These are phyloP conservation scores for Pichia insulana DNA, from an alignment of 805 yeast species.

Conservation along the genomic window DNA sequence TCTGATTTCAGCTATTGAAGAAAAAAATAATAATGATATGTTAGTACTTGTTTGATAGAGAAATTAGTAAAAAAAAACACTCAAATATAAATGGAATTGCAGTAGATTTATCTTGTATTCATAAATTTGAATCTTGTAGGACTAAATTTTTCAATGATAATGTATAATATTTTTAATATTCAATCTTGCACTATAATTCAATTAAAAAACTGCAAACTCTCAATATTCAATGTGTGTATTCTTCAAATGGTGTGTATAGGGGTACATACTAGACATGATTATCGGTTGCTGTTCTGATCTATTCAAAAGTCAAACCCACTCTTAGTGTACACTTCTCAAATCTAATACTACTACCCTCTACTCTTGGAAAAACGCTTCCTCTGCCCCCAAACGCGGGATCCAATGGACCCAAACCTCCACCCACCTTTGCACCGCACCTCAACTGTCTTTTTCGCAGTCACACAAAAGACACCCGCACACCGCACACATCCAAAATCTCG, in stretches of 20 bases:
- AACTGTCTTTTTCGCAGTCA: background rate
- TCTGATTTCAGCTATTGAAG: slow-evolving; percentile 41
- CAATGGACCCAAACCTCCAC: background rate
- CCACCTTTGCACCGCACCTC: background rate
- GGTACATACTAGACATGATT: slow-evolving; percentile 15
- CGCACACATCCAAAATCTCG: background rate
- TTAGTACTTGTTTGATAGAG: slow-evolving; percentile 22
- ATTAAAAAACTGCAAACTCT: too few relatives aligned
- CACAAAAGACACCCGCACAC: background rate
- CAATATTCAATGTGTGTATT: too few relatives aligned
- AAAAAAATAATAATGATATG: slow-evolving; percentile 13
- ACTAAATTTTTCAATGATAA: too few relatives aligned
- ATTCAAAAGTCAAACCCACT: background rate
- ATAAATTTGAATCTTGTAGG: too few relatives aligned
- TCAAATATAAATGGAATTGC: too few relatives aligned
- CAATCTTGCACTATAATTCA: too few relatives aligned
- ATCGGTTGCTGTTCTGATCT: slow-evolving; percentile 5
- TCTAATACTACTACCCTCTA: background rate
- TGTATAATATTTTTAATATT: too few relatives aligned
- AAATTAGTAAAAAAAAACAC: too few relatives aligned
- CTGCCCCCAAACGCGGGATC: background rate
- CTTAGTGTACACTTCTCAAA: background rate
- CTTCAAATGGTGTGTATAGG: too few relatives aligned
- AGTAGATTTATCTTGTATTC: too few relatives aligned
- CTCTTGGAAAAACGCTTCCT: background rate